A percentile compares a stretch with the other conserved stretches of the same genome.
Conservation (phyloP, 495 filamentous ascomycete genomes). For the Xylaria curta region DNA sequence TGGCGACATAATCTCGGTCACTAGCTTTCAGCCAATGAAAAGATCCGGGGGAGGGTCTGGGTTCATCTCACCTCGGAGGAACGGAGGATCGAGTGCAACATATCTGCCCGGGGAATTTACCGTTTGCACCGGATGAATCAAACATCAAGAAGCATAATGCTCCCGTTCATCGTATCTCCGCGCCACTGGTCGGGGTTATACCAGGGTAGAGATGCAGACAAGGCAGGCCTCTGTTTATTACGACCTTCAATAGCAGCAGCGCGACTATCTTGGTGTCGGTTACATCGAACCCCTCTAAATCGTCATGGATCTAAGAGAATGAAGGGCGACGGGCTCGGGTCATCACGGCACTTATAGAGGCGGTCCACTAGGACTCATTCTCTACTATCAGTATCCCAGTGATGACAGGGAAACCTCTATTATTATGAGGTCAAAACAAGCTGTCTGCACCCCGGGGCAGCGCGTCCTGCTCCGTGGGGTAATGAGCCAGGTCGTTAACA, state of each 20-base stretch:
- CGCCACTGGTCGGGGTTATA: not conserved
- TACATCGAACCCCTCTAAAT: not conserved
- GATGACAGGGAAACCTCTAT: not conserved
- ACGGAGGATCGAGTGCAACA: not conserved
- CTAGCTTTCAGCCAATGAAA: not conserved
- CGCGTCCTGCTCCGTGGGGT: constrained; percentile 7
- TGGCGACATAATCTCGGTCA: not conserved
- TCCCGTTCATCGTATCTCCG: not conserved
- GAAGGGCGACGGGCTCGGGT: constrained; percentile 10
- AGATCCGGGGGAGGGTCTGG: not conserved
- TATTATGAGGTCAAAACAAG: constrained; percentile 10
- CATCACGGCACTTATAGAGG: not conserved
- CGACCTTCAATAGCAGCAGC: not conserved
- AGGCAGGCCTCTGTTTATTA: constrained; percentile 1
- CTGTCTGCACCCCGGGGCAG: not conserved
- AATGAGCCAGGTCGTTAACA: not conserved
- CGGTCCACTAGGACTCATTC: not conserved
- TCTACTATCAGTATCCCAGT: not conserved
- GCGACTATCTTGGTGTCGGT: constrained; percentile 1
- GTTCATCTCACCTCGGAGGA: not conserved
- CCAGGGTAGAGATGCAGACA: constrained; percentile 4
- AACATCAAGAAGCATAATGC: not conserved
- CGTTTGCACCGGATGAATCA: not conserved
- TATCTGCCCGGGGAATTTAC: not conserved
- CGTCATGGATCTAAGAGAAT: not conserved